Percentiles rank a stretch among this genome's conserved stretches.
Conservation (phyloP, 805 yeast genomes). For the Candida cerambycidarum region DNA sequence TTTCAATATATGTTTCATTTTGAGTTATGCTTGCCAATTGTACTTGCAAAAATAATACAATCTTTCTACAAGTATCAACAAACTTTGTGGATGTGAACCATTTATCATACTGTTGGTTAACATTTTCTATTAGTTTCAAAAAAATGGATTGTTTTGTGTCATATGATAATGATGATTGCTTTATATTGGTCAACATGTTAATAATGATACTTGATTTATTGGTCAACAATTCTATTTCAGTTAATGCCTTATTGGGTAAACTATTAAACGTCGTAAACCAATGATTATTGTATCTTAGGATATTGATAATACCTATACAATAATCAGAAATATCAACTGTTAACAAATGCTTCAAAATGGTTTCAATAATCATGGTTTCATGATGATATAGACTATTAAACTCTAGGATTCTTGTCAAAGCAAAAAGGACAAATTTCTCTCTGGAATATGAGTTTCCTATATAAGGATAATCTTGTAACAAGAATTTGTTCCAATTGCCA, state of each 20-base stretch:
- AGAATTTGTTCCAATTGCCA: constrained; percentile 35
- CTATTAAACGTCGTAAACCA: constrained; percentile 1
- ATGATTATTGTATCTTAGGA: constrained; percentile 3
- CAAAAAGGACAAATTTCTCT: constrained; percentile 28
- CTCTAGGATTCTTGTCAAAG: constrained; percentile 26
- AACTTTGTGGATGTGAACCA: constrained; percentile 23
- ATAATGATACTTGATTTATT: constrained; percentile 9
- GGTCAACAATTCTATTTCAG: constrained; percentile 11
- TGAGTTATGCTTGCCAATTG: constrained; percentile 5
- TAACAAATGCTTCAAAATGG: constrained; percentile 26
- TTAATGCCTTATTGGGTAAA: constrained; percentile 4
- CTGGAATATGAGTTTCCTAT: constrained; percentile 40
- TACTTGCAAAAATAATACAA: constrained; percentile 19
- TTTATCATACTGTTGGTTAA: constrained; percentile 29
- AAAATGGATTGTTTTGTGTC: constrained; percentile 3
- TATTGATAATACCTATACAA: constrained; percentile 18
- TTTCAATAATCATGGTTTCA: constrained; percentile 21
- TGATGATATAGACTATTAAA: constrained; percentile 21
- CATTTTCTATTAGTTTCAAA: constrained; percentile 16
- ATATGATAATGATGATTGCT: neutral
- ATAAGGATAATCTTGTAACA: constrained; percentile 39
- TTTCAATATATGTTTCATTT: constrained; percentile 7
- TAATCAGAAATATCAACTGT: constrained; percentile 27
- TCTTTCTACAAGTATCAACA: constrained; percentile 29
- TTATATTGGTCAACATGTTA: constrained; percentile 3